Evolutionary conservation across 805 yeast genomes (phyloP).

Genomic region (Metschnikowia kunwiensis): DNA sequence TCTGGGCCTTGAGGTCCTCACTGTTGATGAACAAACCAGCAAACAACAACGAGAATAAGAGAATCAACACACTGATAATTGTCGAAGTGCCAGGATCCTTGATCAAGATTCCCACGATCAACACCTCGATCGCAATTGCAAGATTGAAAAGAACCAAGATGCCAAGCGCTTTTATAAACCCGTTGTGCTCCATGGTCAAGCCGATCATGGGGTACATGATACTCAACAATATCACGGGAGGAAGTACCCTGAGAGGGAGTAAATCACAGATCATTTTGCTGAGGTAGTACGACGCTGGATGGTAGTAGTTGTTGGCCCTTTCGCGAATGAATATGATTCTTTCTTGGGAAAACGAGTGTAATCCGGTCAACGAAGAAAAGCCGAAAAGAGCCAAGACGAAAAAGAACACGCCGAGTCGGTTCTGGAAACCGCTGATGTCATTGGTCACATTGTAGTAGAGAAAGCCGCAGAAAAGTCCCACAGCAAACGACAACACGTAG

Average conservation of each 20-base stretch:
- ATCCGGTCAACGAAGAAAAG: constrained; percentile 86
- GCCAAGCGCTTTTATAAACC: constrained; percentile 64
- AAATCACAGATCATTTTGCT: constrained; percentile 89
- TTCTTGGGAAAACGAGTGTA: constrained; percentile 85
- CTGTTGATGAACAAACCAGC: constrained; percentile 93
- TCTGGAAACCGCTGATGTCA: constrained; percentile 95
- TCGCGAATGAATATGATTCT: constrained; percentile 88
- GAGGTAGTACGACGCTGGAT: constrained; percentile 78
- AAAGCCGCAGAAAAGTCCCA: constrained; percentile 83
- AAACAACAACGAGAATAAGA: constrained; percentile 81
- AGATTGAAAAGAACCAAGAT: constrained; percentile 81
- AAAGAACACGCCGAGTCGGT: constrained; percentile 89
- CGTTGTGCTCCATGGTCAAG: constrained; percentile 70
- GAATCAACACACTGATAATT: constrained; percentile 76
- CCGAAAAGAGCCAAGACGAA: constrained; percentile 90
- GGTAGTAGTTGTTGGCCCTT: constrained; percentile 90
- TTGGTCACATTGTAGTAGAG: constrained; percentile 79
- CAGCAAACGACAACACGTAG: constrained; percentile 68
- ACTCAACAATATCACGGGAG: constrained; percentile 77
- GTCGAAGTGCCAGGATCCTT: constrained; percentile 92
- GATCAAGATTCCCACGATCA: constrained; percentile 82
- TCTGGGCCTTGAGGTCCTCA: constrained; percentile 50
- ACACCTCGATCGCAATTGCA: constrained; percentile 78
- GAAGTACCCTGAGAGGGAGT: constrained; percentile 87
- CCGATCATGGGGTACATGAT: constrained; percentile 91